Evolutionary conservation across 441 rosid genomes (phyloP), one percentile per base, ranked within the genome.

Genomic region (Geranium incanum): DNA sequence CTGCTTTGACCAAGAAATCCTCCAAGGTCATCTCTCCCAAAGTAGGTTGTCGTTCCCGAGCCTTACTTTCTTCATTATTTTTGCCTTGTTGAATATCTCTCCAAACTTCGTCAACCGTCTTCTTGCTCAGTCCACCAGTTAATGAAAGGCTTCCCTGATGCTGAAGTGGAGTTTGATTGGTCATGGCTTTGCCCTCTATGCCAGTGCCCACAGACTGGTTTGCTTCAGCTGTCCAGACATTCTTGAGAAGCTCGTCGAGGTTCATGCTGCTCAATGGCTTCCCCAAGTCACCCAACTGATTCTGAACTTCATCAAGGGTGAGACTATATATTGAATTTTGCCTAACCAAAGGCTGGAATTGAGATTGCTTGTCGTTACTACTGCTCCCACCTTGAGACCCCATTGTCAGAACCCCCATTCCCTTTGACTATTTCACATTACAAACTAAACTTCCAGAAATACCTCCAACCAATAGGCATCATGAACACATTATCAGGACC

Each of bases 251-350:
- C 74, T 75, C 78, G 0, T 75, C 78, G 18, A 75, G 70, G 67
- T 75, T 75, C 78, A 75, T 75, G 70, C 78, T 75, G 48, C 71
- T 71, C 60, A 75, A 70, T 15, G 78, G 78, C 74, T 75, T 75
- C 67, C 78, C 78, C 50, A 75, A 57, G 52, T 75, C 78, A 41
- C 78, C 74, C 38, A 75, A 75, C 74, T 75, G 78, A 28, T 75
- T 66, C 69, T 75, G 74, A 67, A 75, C 68, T 73, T 75, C 78
- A 65, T 75, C 71, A 16, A 75, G 78, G 3, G 78, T 75, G 59
- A 75, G 74, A 57, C 68, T 67, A 48, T 75, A 75, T 21, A 75
- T 39, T 66, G 78, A 75, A 70, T 70, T 57, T 57, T 57, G 63
- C 23, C 23, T 8, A 0, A 8, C 8, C 23, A 57, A 59, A 5